Percentiles rank a stretch among this genome's conserved stretches.
Evolutionary conservation across 306 rosid species (phyloP).

Genomic region (Prunus dulcis): DNA sequence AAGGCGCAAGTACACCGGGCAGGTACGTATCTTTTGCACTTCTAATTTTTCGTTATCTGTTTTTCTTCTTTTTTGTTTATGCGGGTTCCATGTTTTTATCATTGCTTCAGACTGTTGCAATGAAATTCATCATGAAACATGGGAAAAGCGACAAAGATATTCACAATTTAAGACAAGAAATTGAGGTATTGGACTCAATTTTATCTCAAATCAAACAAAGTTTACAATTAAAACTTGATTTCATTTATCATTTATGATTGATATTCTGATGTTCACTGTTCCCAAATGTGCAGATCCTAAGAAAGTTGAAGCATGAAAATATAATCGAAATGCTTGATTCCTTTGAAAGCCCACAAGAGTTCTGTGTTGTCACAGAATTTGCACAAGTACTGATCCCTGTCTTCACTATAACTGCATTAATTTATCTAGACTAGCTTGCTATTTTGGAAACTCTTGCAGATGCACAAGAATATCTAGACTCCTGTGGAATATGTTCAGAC

Average conservation of each 20-base stretch:
- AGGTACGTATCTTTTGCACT: slow-evolving; percentile 36
- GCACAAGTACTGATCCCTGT: slow-evolving; percentile 65
- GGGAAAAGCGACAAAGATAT: slow-evolving; percentile 94
- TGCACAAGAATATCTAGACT: neutral
- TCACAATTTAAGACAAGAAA: slow-evolving; percentile 87
- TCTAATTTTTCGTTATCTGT: neutral
- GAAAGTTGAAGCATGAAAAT: slow-evolving; percentile 93
- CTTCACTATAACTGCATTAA: slow-evolving; percentile 17
- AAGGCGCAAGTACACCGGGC: slow-evolving; percentile 81
- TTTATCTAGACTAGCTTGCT: neutral
- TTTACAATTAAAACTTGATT: neutral
- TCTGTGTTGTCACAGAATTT: slow-evolving; percentile 95
- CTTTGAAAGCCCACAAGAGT: slow-evolving; percentile 93
- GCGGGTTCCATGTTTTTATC: neutral
- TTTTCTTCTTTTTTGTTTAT: neutral
- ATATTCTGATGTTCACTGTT: slow-evolving; percentile 13
- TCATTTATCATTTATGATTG: neutral
- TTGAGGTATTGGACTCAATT: slow-evolving; percentile 52
- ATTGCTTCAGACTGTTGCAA: slow-evolving; percentile 75
- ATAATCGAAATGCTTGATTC: slow-evolving; percentile 98
- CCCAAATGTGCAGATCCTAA: slow-evolving; percentile 59
- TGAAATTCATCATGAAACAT: slow-evolving; percentile 97
- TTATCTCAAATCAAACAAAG: neutral
- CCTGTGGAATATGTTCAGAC: slow-evolving; percentile 6
- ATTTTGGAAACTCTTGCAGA: slow-evolving; percentile 7